phyloP scores from a whole-genome alignment of 1,284 basidiomycete species.

The Xerocomus minutiporus region DNA sequence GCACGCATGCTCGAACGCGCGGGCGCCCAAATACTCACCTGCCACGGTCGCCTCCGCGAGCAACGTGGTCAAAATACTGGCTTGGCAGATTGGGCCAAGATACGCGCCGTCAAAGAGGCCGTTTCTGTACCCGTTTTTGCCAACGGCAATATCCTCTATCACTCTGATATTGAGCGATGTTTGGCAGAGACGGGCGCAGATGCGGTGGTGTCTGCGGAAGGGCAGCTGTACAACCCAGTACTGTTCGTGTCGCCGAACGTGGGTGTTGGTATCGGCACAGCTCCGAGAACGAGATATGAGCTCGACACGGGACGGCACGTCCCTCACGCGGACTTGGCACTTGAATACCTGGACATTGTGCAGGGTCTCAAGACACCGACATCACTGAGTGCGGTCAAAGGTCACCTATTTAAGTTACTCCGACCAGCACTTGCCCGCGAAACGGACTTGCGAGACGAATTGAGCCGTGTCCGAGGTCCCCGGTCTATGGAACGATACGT shows the following conservation, averaged over 20 bases:
- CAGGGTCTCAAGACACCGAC: slow-evolving; percentile 69
- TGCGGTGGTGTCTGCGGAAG: slow-evolving; percentile 95
- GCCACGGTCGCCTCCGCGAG: slow-evolving; percentile 88
- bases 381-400: slow-evolving; percentile 74
- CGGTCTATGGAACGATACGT: slow-evolving; percentile 43
- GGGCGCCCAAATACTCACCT: slow-evolving; percentile 92
- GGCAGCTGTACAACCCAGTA: slow-evolving; percentile 90
- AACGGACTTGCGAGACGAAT: slow-evolving; percentile 65
- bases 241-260: slow-evolving; percentile 49
- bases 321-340: slow-evolving; percentile 61
- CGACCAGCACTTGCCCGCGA: slow-evolving; percentile 71
- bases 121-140: slow-evolving; percentile 93
- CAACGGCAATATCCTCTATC: slow-evolving; percentile 93
- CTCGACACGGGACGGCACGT: slow-evolving; percentile 51
- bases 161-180: slow-evolving; percentile 76
- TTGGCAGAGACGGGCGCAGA: slow-evolving; percentile 81
- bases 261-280: background rate
- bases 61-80: slow-evolving; percentile 84
- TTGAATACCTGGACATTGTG: slow-evolving; percentile 87
- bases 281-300: background rate
- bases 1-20: slow-evolving; percentile 93
- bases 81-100: slow-evolving; percentile 82
- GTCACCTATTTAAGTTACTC: slow-evolving; percentile 91
- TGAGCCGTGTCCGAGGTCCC: slow-evolving; percentile 55
- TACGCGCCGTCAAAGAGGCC: slow-evolving; percentile 80